Evolutionary conservation across 2,329 filamentous ascomycete genomes (phyloP), one percentile per base, ranked within the genome.

Genomic region (Venturia oleaginea): DNA sequence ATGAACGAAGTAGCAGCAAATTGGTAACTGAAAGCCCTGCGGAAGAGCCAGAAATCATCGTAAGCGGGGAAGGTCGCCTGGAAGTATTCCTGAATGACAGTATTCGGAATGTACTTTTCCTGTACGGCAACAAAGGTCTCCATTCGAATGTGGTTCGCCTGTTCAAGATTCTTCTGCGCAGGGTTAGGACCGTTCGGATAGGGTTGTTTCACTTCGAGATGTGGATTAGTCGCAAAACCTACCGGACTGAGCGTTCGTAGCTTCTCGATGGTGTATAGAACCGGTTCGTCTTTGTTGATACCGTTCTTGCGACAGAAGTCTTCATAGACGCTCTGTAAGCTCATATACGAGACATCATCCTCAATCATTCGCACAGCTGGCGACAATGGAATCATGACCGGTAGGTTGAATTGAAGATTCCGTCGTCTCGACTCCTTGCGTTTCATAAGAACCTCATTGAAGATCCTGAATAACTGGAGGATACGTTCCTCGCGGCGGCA

Each of bases 11-110:
- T 83, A 1, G 92, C 86, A 24, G 94, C 93, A 67, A 96, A 87
- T 77, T 99, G 94, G 80, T 97, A 97, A 27, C 91, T 90, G 78
- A 99, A 96, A 69, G 96, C 92, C 66, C 92, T 88, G 66, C 94
- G 90, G 90, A 99, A 99, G 65, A 99, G 84, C 92, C 93, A 99
- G 81, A 97, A 97, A 71, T 97, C 92, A 57, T 90, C 86, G 76
- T 91, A 99, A 67, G 90, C 88, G 37, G 92, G 89, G 77, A 94
- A 97, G 5, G 87, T 90, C 68, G 84, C 81, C 73, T 92, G 90
- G 84, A 97, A 97, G 79, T 93, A 97, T 68, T 96, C 86, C 63
- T 96, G 83, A 27, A 89, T 87, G 66, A 97, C 80, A 3, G 86
- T 91, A 66, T 87, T 87, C 6, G 92, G 90, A 64, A 97, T 92